Percentiles rank a stretch among this genome's conserved stretches.
Evolutionary conservation across 768 basidiomycete genomes (phyloP).

Genomic region (Panus rudis): DNA sequence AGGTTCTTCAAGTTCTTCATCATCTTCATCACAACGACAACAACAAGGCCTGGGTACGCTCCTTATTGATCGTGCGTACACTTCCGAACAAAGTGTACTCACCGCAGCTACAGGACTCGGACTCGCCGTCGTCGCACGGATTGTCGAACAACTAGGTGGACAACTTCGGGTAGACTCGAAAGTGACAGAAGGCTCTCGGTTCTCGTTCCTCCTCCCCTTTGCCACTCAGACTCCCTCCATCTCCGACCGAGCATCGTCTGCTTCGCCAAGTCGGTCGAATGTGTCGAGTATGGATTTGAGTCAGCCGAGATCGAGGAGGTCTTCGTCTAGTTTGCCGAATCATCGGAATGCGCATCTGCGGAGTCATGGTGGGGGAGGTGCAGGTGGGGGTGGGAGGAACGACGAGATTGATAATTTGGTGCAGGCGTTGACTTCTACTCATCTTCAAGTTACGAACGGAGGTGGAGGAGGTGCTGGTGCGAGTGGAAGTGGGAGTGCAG

Average conservation of each 20-base stretch:
- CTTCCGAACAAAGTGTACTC: too few relatives aligned
- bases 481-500: too few relatives aligned
- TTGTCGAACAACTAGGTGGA: constrained; percentile 72
- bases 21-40: not conserved
- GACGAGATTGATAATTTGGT: constrained; percentile 29
- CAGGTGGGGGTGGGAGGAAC: not conserved
- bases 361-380: too few relatives aligned
- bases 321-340: not conserved
- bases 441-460: too few relatives aligned
- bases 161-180: constrained; percentile 74
- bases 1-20: too few relatives aligned
- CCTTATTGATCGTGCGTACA: too few relatives aligned
- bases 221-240: constrained; percentile 29
- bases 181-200: constrained; percentile 57
- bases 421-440: constrained; percentile 37
- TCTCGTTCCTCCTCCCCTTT: constrained; percentile 68
- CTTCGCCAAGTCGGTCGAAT: too few relatives aligned
- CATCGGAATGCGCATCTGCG: not conserved
- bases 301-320: not conserved
- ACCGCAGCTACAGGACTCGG: constrained; percentile 46
- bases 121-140: constrained; percentile 73
- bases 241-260: too few relatives aligned
- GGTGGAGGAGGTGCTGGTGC: too few relatives aligned
- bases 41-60: constrained; percentile 39
- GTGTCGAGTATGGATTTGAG: too few relatives aligned